Base-by-base conservation (phyloP, 2,329 filamentous ascomycete species). In the Botrytis porri region DNA sequence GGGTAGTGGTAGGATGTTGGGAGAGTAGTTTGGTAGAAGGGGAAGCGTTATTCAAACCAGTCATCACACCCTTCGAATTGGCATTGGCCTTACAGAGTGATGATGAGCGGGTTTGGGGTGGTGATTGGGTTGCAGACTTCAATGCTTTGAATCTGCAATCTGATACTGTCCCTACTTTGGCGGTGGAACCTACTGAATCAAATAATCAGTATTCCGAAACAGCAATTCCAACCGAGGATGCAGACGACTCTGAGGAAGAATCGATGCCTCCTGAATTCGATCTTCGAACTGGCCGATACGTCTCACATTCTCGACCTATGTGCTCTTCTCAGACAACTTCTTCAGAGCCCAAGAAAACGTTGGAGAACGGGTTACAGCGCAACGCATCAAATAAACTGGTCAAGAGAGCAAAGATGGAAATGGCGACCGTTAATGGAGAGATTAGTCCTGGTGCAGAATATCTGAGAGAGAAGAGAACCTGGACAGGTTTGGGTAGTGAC, bases 1-100 rank as follows among this genome's bases (percentile, higher is more conserved):
- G 96, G 96, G 94, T 98, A 0, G 94, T 98, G 0, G 93, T 99
- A 16, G 95, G 96, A 3, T 99, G 96, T 83, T 99, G 96, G 96
- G 96, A 99, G 83, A 97, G 95, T 81, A 94, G 93, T 74, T 84
- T 98, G 69, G 89, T 99, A 7, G 95, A 98, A 78, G 94, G 94
- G 76, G 92, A 93, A 73, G 93, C 92, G 10, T 97, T 97, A 80
- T 98, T 91, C 87, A 89, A 90, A 78, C 94, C 95, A 0, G 90
- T 98, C 16, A 90, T 98, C 59, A 99, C 96, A n/a, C 95, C 95
- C 0, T 98, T 97, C 81, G 96, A 99, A 85, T 84, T 98, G 72
- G 90, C 90, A 70, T 84, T 97, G 64, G 93, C 93, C 6, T 83
- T 99, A 75, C 86, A 89, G 82, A 86, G 87, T 22, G 95, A 97